Evolutionary conservation across 306 rosid species (phyloP), one percentile per base, ranked within the genome.

Genomic region (Begonia fuchsioides): DNA sequence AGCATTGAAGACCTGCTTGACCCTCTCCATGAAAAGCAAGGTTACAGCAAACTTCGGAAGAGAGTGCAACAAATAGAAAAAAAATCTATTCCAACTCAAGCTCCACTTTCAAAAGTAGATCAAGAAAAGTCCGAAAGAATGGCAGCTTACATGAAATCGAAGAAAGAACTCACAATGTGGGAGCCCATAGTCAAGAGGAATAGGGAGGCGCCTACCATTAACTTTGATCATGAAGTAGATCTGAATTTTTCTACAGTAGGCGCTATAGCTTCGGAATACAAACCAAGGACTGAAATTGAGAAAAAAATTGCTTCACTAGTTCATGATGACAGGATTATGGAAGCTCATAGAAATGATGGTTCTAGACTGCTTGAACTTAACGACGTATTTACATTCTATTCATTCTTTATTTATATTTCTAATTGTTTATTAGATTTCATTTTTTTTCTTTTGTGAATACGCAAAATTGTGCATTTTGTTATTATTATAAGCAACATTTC

Each of bases 281-380:
- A 77, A 70, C 98, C 98, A 32, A 75, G 95, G 63, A 72, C 95
- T 38, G 81, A 77, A 38, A 79, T 90, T 48, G 98, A 90, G 78
- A 85, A 49, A 80, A 77, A 85, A 63, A 90, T 90, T 20, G 93
- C 78, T 59, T 81, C 85, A 43, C 50, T 90, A 17, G 64, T 77
- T 51, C n/a, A 63, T 52, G 66, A 69, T 59, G 77, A 70, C 38
- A 41, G 67, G 54, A 62, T 90, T 54, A 56, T 51, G 68, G 95
- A 90, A 65, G 98, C 95, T 71, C 87, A 90, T 66, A 58, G 47
- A 43, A 76, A 71, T 6, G 98, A 90, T 55, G 95, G 98, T 51
- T 71, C 81, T 38, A 71, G 71, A 71, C 82, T 90, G 61, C 95
- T 90, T 68, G 95, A 82, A 63, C 55, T 85, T 47, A 90, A 81